These are phyloP conservation scores for Phalaenopsis equestris DNA, from an alignment of 106 monocot species.

Conservation along the genomic window DNA sequence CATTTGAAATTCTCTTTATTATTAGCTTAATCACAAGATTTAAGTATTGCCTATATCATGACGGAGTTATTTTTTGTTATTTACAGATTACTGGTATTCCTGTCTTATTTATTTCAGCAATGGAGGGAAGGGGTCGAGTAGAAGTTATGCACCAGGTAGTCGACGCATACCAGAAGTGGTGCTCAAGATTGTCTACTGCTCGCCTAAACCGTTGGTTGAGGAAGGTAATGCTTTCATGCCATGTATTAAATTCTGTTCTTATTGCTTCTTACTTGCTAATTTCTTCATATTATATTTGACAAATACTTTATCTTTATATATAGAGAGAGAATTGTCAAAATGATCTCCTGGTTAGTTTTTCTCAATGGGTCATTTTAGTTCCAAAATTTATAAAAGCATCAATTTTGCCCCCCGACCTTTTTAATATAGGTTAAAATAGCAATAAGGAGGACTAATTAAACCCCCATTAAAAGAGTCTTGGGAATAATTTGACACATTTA, in stretches of 20 bases:
- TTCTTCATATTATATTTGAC: neutral
- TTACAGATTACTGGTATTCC: constrained; percentile 83
- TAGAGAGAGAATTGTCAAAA: neutral
- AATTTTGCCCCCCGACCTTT: too few species aligned
- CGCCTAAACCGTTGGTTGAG: constrained; percentile 85
- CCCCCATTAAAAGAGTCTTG: too few species aligned
- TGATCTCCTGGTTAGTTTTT: too few species aligned
- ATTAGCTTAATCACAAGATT: neutral
- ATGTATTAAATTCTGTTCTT: neutral
- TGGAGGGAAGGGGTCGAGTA: constrained; percentile 80
- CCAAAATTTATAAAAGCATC: too few species aligned
- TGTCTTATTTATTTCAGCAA: constrained; percentile 87
- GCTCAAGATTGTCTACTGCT: constrained; percentile 79
- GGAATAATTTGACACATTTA: too few species aligned
- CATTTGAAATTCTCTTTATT: neutral
- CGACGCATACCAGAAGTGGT: constrained; percentile 87
- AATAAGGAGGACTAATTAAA: too few species aligned
- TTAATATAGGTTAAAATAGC: too few species aligned
- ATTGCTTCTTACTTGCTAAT: neutral
- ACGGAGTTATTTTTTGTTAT: neutral
- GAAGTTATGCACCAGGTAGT: constrained; percentile 72
- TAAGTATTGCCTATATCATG: neutral
- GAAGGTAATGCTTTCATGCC: constrained; percentile 44
- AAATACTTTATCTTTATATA: neutral
- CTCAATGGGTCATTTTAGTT: too few species aligned